Percentiles rank a stretch among this genome's conserved stretches.
Evolutionary conservation across 2,329 filamentous ascomycete genomes (phyloP).

Genomic region (Phaeosphaeriaceae sp.): DNA sequence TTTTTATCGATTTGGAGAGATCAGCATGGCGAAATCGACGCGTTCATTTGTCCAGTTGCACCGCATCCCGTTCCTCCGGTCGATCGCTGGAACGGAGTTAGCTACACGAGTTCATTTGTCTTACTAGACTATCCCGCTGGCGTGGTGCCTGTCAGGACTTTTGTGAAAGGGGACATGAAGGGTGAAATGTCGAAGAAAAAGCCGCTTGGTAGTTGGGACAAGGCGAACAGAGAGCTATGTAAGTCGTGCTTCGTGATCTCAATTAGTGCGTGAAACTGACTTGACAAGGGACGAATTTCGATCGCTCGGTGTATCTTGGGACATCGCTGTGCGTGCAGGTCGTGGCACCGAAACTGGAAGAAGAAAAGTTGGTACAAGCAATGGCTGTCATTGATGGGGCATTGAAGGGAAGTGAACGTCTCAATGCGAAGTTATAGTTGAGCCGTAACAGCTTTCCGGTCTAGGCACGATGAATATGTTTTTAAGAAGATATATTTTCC

Average conservation of each 20-base stretch:
- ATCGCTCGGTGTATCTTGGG: constrained; percentile 61
- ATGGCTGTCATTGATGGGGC: constrained; percentile 63
- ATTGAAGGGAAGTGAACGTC: constrained; percentile 30
- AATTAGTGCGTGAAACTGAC: constrained; percentile 5
- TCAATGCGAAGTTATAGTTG: constrained; percentile 21
- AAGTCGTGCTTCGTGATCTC: constrained; percentile 17
- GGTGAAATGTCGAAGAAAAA: constrained; percentile 52
- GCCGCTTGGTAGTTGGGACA: constrained; percentile 65
- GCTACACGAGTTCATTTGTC: constrained; percentile 68
- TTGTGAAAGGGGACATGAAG: constrained; percentile 59
- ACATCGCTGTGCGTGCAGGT: constrained; percentile 65
- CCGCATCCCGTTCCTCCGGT: constrained; percentile 69
- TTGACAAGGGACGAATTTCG: constrained; percentile 52
- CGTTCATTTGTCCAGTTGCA: constrained; percentile 68
- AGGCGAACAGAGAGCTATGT: constrained; percentile 65
- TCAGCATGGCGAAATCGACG: constrained; percentile 59
- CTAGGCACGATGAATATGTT: too few species aligned
- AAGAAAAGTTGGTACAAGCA: constrained; percentile 60
- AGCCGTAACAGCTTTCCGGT: too few species aligned
- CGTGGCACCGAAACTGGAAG: constrained; percentile 61
- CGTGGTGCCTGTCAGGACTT: constrained; percentile 60
- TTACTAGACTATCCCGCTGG: constrained; percentile 69
- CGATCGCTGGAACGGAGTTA: constrained; percentile 68
- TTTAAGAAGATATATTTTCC: too few species aligned
- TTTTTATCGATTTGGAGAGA: constrained; percentile 65